Evolutionary conservation across 768 basidiomycete genomes (phyloP).

Genomic region (Russula vinacea): DNA sequence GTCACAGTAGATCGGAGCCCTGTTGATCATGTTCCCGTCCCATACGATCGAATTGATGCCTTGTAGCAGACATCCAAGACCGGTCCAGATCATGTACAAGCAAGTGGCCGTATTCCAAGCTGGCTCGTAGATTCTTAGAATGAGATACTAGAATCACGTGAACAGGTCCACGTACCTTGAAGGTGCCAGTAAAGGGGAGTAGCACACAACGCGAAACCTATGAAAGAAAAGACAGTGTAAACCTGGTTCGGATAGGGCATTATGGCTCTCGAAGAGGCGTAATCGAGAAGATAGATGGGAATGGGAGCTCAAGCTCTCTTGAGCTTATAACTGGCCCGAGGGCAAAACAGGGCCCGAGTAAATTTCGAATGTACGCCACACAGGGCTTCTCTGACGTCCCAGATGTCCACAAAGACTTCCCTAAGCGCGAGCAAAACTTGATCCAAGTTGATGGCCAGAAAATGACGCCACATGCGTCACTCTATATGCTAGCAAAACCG

Average conservation of each 20-base stretch:
- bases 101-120: slow-evolving; percentile 69
- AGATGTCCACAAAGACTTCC: too few relatives aligned
- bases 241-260: slow-evolving; percentile 25
- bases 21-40: too few relatives aligned
- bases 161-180: slow-evolving; percentile 36
- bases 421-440: too few relatives aligned
- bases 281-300: background rate
- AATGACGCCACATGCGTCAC: too few relatives aligned
- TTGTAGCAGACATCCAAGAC: background rate
- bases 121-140: background rate
- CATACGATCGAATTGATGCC: too few relatives aligned
- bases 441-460: too few relatives aligned
- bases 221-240: slow-evolving; percentile 42
- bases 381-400: too few relatives aligned
- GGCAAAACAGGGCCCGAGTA: background rate
- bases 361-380: background rate
- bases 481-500: too few relatives aligned
- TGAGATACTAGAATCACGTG: too few relatives aligned
- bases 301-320: background rate
- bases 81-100: slow-evolving; percentile 65
- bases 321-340: background rate
- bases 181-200: slow-evolving; percentile 58
- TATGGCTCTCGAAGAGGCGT: background rate
- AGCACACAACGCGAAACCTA: slow-evolving; percentile 46
- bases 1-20: too few relatives aligned